Evolutionary conservation across 768 basidiomycete species (phyloP), one percentile per base, ranked within the genome.

Genomic region (Mycena venus): DNA sequence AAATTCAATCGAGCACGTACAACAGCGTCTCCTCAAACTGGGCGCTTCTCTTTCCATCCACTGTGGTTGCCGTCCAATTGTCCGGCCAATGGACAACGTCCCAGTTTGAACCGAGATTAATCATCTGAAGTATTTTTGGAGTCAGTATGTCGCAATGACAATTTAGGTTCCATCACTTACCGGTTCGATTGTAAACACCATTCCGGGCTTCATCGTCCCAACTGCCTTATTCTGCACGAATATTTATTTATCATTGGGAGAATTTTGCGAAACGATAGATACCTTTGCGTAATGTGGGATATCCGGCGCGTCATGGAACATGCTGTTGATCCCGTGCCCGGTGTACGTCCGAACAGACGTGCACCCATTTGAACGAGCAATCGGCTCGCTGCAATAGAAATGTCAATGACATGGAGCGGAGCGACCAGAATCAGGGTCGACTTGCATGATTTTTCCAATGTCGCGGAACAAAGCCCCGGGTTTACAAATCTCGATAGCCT

Each of bases 1-100:
- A 38, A 38, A 38, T 38, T 8, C 36, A 15, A 38, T n/a, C 21
- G 27, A 61, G n/a, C 44, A 90, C 96, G 79, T 79, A 97, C 97
- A 99, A 83, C 40, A 99, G 85, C 1, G 98, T 99, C 80, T 99
- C 98, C 82, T 99, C 98, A 81, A 99, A 99, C 80, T 99, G 98
- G 2, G 98, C 98, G 72, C 95, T 97, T 68, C 90, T 87, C 82
- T 94, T 94, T 27, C 97, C 98, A 83, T 99, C 98, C 15, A 90
- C 83, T 7, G 98, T 99, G 27, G 94, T 96, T 1, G 97, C 96
- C 3, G 98, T 99, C 98, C 98, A 99, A 80, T 96, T 93, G 82
- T 98, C 96, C 36, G 94, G 93, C 97, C 97, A 96, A 81, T 96
- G 95, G 25, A 92, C 87, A 67, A 91, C 90, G 34, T 90, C 90